Percentiles rank a stretch among this genome's conserved stretches.
These are phyloP conservation scores for Schizonepeta tenuifolia DNA, from an alignment of 257 asterid genomes.

Conservation along the genomic window DNA sequence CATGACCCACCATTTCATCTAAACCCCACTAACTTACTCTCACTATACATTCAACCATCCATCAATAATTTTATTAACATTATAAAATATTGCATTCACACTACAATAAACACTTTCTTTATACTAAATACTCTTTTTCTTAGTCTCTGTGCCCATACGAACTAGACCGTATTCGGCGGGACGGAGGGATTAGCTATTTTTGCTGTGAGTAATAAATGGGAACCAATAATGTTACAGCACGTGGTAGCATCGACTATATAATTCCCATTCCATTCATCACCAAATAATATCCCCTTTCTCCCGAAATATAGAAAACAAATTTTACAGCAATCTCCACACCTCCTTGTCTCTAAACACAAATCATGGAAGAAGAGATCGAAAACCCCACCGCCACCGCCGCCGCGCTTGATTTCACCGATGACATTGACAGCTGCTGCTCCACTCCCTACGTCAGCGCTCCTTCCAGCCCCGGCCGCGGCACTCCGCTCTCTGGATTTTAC, in stretches of 20 bases:
- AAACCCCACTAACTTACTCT: too few species aligned
- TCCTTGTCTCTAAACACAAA: background rate
- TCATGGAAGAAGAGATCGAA: conserved; percentile 52
- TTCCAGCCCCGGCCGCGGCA: conserved; percentile 74
- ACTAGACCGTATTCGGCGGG: too few species aligned
- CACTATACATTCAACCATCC: too few species aligned
- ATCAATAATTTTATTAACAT: too few species aligned
- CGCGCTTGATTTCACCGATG: conserved; percentile 46
- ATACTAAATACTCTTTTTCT: too few species aligned
- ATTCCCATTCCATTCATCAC: background rate
- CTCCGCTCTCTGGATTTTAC: conserved; percentile 59
- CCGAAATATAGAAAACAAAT: background rate
- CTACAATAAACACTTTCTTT: too few species aligned
- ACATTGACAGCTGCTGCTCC: conserved; percentile 75
- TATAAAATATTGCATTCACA: too few species aligned
- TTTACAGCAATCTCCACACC: background rate
- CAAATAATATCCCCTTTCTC: background rate
- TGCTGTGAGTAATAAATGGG: background rate
- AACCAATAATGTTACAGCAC: conserved; percentile 1
- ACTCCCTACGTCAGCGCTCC: conserved; percentile 96
- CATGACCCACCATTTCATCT: too few species aligned
- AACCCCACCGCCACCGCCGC: conserved; percentile 35
- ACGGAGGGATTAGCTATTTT: background rate
- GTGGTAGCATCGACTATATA: conserved; percentile 16
- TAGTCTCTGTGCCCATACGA: too few species aligned